Conservation (phyloP, 192 early-diverging fungal species). For the Coemansia umbellata region DNA sequence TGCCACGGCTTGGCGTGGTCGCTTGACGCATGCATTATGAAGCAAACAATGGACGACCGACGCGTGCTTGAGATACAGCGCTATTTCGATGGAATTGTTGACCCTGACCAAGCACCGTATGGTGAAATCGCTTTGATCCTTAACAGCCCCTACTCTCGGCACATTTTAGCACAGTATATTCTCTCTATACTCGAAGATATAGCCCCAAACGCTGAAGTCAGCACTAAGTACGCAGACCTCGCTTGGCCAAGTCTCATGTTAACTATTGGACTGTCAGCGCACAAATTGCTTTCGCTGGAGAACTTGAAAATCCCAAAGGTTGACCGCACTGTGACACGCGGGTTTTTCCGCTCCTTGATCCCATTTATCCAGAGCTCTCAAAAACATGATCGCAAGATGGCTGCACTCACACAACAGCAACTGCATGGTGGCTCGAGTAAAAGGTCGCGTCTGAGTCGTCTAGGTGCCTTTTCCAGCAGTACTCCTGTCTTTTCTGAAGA, state of each 20-base stretch:
- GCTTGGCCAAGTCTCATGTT: conserved; percentile 25
- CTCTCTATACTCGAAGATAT: conserved; percentile 29
- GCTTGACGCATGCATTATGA: conserved; percentile 34
- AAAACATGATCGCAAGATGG: conserved; percentile 5
- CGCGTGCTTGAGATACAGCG: conserved; percentile 23
- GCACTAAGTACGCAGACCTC: conserved; percentile 15
- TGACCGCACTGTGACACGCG: conserved; percentile 7
- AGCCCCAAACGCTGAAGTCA: conserved; percentile 23
- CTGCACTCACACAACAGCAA: background rate
- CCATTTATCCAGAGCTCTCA: conserved; percentile 15
- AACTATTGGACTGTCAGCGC: conserved; percentile 34
- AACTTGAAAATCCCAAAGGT: conserved; percentile 14
- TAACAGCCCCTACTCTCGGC: conserved; percentile 39
- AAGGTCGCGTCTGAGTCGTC: background rate
- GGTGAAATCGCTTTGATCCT: conserved; percentile 47
- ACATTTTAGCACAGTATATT: conserved; percentile 32
- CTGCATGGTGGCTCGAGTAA: conserved; percentile 1
- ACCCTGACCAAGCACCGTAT: conserved; percentile 20
- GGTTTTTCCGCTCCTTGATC: conserved; percentile 18
- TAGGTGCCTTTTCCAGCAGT: background rate
- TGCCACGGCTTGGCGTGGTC: conserved; percentile 37
- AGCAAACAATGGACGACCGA: conserved; percentile 29
- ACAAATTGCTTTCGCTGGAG: conserved; percentile 9
- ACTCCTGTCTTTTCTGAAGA: background rate
- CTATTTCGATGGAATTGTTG: conserved; percentile 40